phyloP scores from a whole-genome alignment of 2,329 filamentous ascomycete genomes.

The Xylaria sp. region DNA sequence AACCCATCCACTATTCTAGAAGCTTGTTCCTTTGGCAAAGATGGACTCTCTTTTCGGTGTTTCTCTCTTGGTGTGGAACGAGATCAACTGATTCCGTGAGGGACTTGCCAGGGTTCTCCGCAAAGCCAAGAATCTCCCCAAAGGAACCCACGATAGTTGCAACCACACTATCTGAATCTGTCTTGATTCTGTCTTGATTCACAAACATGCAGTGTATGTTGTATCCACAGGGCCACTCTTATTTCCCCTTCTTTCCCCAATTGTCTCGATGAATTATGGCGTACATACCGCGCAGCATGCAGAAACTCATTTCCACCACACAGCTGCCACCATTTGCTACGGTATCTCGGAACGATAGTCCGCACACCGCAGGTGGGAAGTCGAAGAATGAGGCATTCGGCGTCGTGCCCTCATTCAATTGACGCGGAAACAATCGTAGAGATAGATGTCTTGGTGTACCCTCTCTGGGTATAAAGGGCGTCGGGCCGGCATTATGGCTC shows the following conservation, averaged over 20 bases:
- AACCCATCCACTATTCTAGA: too few relatives aligned
- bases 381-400: background rate
- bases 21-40: too few relatives aligned
- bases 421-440: background rate
- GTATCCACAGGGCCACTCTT: background rate
- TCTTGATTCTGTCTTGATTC: background rate
- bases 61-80: background rate
- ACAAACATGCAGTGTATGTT: background rate
- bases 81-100: background rate
- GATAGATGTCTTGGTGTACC: background rate
- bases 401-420: background rate
- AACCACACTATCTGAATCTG: constrained; percentile 12
- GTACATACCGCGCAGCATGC: constrained; percentile 4
- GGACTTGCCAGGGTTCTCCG: constrained; percentile 14
- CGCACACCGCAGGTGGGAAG: constrained; percentile 11
- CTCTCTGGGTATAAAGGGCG: background rate
- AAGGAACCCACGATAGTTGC: background rate
- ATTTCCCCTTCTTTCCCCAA: constrained; percentile 13
- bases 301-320: constrained; percentile 26
- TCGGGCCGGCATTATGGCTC: background rate
- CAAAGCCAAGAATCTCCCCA: constrained; percentile 7
- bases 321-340: constrained; percentile 11
- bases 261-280: background rate
- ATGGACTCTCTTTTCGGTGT: background rate
- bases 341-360: constrained; percentile 21